Evolutionary conservation across 2,329 filamentous ascomycete genomes (phyloP), one percentile per base, ranked within the genome.

Genomic region (Stagonosporopsis rhizophila): DNA sequence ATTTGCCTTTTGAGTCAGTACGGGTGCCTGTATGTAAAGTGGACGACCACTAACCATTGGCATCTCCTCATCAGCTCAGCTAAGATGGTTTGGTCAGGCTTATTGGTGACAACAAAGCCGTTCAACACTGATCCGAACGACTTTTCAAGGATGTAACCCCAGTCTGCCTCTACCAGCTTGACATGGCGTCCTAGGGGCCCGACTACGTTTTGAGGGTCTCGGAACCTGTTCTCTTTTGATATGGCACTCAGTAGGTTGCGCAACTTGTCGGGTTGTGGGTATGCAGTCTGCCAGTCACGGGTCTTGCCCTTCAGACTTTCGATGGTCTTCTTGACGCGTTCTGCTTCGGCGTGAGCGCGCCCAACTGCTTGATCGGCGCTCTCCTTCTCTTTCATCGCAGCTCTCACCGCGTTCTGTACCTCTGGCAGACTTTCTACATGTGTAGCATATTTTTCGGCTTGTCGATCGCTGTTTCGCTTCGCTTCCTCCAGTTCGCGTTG

Each of bases 101-200:
- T 91, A 73, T 81, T 91, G 6, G 86, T 88, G 38, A 97, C 93
- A 46, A 96, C 85, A 69, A 98, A 99, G 1, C 85, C 87, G 59
- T 87, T 89, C 28, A 98, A 79, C 0, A 79, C 81, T 3, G 75
- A 76, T n/a, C 91, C 91, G 41, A 96, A 83, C 1, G 85, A 85
- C 60, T 84, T 89, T 72, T 99, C 95, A 14, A 99, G 75, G 39
- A 96, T 87, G 0, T 85, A 84, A 1, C 89, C 89, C 95, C 95
- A 99, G 65, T 91, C 83, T 1, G 91, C 89, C 63, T 94, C 88
- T 32, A 87, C 79, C 22, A 99, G 79, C 62, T 87, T 87, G 47
- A 99, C 83, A 68, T 95, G 85, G 22, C 87, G 80, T 27, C 93
- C 95, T 14, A 98, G 80, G 0, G 95, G 95, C 0, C 95, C 95